Evolutionary conservation across 139 green algal genomes (phyloP), one percentile per base, ranked within the genome.

Genomic region (Tetraselmis chui): DNA sequence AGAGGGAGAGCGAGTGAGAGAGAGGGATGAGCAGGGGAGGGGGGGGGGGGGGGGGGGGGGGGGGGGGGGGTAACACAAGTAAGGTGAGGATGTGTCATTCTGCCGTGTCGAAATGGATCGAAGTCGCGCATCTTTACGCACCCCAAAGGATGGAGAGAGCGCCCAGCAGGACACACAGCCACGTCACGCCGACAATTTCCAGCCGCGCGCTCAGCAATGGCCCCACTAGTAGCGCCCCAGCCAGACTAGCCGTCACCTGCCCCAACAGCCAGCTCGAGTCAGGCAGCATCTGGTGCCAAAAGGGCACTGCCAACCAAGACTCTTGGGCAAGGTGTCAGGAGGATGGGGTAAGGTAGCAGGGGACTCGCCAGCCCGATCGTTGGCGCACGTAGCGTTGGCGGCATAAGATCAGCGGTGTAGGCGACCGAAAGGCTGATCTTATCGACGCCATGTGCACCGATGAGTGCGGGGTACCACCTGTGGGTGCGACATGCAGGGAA

Each of bases 371-470:
- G 18, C 11, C 45, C 45, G 45, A 67, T 67, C 11, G 45, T 67
- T 5, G 45, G 45, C 2, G 90, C 89, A 0, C 92, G 78, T 75
- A 92, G 80, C 27, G 74, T 28, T 0, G 89, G 89, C 23, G 83
- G 80, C 59, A 95, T 59, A 0, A 86, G 32, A 83, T 95, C 92
- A 5, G 90, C 85, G 5, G 90, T 80, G 80, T 88, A 94, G 28
- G 91, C 85, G 23, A 95, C 84, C 26, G 81, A 82, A 0, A 89
- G 77, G 1, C 87, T 82, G 32, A 96, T 86, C 45, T 67, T 67
- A 18, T 67, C 45, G 11, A 67, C 45, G 45, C 45, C 45, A 18
- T 67, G 45, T 18, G 45, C 45, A 18, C 45, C 45, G 45, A 67
- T 67, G 45, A 67, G 45, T 5, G 45, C 45, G 45, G 45, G 45